These are phyloP conservation scores for Cytospora mali DNA, from an alignment of 2,329 filamentous ascomycete species.

Conservation along the genomic window DNA sequence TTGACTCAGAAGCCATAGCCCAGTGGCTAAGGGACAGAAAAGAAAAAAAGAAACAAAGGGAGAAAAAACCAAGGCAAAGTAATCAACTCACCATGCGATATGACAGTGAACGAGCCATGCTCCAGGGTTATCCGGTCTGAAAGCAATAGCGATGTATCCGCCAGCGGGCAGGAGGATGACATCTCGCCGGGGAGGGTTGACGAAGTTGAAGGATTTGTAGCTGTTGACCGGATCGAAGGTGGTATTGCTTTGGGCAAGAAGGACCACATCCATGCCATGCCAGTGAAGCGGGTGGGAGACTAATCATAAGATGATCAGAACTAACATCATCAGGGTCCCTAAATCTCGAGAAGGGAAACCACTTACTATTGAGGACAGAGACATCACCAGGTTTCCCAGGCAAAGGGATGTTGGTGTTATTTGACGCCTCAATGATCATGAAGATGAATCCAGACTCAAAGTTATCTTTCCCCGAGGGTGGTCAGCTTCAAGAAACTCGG, in stretches of 20 bases:
- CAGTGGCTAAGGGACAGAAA: too few species aligned
- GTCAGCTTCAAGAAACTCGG: not conserved
- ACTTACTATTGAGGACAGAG: not conserved
- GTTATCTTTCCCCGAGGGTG: slow-evolving; percentile 2
- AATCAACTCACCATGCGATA: slow-evolving; percentile 40
- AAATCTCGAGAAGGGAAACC: not conserved
- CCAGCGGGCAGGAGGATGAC: slow-evolving; percentile 39
- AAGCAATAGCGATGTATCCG: slow-evolving; percentile 43
- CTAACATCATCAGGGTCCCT: not conserved
- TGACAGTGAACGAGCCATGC: slow-evolving; percentile 47
- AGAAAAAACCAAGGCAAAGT: not conserved
- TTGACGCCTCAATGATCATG: slow-evolving; percentile 24
- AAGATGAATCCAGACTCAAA: slow-evolving; percentile 24
- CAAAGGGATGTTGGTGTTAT: slow-evolving; percentile 11
- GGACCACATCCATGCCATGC: slow-evolving; percentile 37
- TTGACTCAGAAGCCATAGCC: too few species aligned
- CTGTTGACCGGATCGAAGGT: slow-evolving; percentile 27
- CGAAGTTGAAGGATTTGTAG: slow-evolving; percentile 34
- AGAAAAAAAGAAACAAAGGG: not conserved
- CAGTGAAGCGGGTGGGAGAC: slow-evolving; percentile 30
- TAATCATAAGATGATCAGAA: not conserved
- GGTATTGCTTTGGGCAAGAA: slow-evolving; percentile 34
- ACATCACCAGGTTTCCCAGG: slow-evolving; percentile 5
- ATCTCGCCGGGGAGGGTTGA: slow-evolving; percentile 43
- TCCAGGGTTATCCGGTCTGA: slow-evolving; percentile 46